These are phyloP conservation scores for Candida odintsovae DNA, from an alignment of 805 yeast genomes.

Conservation along the genomic window DNA sequence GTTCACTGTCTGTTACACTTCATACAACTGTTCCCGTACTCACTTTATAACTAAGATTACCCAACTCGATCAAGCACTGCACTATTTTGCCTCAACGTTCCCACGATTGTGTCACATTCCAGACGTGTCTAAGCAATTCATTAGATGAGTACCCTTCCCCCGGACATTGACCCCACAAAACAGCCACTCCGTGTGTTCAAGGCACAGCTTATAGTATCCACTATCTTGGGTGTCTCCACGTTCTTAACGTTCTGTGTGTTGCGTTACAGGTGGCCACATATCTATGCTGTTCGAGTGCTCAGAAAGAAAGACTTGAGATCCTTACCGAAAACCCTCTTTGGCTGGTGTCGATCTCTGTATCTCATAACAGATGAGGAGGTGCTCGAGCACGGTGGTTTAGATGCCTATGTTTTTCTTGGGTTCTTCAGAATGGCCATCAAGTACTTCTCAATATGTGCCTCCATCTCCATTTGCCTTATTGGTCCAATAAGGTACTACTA, in stretches of 20 bases:
- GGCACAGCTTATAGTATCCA: conserved; percentile 71
- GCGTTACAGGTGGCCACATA: conserved; percentile 68
- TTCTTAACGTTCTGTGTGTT: conserved; percentile 64
- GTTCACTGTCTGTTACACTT: neutral
- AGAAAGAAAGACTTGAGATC: conserved; percentile 50
- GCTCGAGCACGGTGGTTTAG: conserved; percentile 86
- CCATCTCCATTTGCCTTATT: conserved; percentile 68
- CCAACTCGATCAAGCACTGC: neutral
- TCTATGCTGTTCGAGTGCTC: conserved; percentile 70
- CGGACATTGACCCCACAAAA: conserved; percentile 26
- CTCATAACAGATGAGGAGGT: conserved; percentile 67
- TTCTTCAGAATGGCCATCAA: conserved; percentile 87
- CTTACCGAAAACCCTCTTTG: conserved; percentile 59
- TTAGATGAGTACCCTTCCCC: conserved; percentile 23
- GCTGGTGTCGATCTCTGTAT: conserved; percentile 73
- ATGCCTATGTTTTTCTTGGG: conserved; percentile 86
- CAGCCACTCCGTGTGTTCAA: conserved; percentile 23
- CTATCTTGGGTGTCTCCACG: conserved; percentile 61
- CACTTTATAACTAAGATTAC: too few relatives aligned
- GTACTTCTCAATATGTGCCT: conserved; percentile 54
- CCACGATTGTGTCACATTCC: neutral
- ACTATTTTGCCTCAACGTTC: neutral
- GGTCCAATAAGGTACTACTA: conserved; percentile 81
- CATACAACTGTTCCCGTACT: too few relatives aligned
- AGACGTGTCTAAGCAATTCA: neutral